These are phyloP conservation scores for Plasmodium vinckei DNA, from an alignment of 169 alveolate species.

Conservation along the genomic window DNA sequence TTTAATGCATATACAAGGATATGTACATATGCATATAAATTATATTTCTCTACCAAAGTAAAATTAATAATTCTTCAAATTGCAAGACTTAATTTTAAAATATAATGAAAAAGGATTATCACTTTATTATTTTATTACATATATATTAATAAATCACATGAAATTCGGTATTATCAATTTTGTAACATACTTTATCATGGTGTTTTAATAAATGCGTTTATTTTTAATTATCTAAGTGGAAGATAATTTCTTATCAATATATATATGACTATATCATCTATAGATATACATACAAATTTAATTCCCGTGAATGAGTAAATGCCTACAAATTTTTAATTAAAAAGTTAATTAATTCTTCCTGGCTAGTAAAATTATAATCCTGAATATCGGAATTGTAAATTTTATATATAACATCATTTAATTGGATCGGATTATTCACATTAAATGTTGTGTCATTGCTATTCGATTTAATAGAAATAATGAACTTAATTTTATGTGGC, in stretches of 20 bases:
- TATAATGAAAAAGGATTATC: not conserved
- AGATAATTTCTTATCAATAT: too few species aligned
- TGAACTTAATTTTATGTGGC: constrained; percentile 36
- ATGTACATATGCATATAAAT: not conserved
- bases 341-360: constrained; percentile 52
- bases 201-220: too few species aligned
- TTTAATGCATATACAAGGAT: not conserved
- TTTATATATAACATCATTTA: constrained; percentile 50
- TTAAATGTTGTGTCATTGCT: constrained; percentile 25
- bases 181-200: too few species aligned
- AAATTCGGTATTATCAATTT: too few species aligned
- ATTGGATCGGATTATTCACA: constrained; percentile 19
- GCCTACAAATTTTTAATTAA: constrained; percentile 40
- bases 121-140: not conserved
- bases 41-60: not conserved
- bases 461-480: constrained; percentile 57
- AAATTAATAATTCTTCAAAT: constrained; percentile 4
- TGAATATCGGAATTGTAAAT: constrained; percentile 40
- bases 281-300: too few species aligned
- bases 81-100: constrained; percentile 5
- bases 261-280: too few species aligned
- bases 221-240: too few species aligned
- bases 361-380: constrained; percentile 39
- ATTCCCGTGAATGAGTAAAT: not conserved
- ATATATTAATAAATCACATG: not conserved